Percentiles rank a stretch among this genome's conserved stretches.
phyloP scores from a whole-genome alignment of 768 basidiomycete genomes.

The Xanthoconium purpureum region DNA sequence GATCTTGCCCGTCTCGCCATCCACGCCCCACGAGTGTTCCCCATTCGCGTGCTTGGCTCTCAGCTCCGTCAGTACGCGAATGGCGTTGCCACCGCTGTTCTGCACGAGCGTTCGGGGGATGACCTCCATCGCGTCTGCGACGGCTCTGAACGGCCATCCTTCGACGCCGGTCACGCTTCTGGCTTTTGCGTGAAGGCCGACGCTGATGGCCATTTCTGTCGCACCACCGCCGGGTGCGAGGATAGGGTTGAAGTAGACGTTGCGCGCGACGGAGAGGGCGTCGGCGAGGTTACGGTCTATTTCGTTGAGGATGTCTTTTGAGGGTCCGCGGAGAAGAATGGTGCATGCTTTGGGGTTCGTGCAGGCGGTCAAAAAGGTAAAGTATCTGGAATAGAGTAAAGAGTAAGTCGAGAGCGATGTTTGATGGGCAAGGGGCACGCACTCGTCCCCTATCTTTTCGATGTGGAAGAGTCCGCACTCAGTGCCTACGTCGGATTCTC shows the following conservation, averaged over 20 bases:
- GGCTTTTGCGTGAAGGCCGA: slow-evolving; percentile 79
- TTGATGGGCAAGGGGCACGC: slow-evolving; percentile 10
- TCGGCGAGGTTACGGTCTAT: slow-evolving; percentile 97
- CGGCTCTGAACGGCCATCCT: slow-evolving; percentile 87
- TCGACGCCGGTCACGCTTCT: slow-evolving; percentile 82
- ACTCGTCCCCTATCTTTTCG: slow-evolving; percentile 97
- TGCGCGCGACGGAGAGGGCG: slow-evolving; percentile 95
- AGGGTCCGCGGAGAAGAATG: slow-evolving; percentile 94
- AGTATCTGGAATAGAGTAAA: slow-evolving; percentile 60
- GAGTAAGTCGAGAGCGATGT: not conserved
- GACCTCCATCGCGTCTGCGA: slow-evolving; percentile 96
- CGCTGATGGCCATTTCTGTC: slow-evolving; percentile 96
- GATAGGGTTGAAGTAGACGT: slow-evolving; percentile 91
- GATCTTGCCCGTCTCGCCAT: slow-evolving; percentile 94
- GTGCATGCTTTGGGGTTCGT: slow-evolving; percentile 92
- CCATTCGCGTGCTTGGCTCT: slow-evolving; percentile 95
- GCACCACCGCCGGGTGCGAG: slow-evolving; percentile 97
- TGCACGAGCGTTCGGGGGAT: slow-evolving; percentile 94
- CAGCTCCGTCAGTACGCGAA: slow-evolving; percentile 88
- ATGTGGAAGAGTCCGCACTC: slow-evolving; percentile 94
- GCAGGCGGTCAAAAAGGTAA: slow-evolving; percentile 95
- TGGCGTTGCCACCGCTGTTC: slow-evolving; percentile 94
- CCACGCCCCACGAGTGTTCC: slow-evolving; percentile 88
- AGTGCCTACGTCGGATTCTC: slow-evolving; percentile 89
- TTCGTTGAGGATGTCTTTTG: slow-evolving; percentile 97